Base-by-base conservation (phyloP, 306 rosid genomes). In the Carpinus viminea region DNA sequence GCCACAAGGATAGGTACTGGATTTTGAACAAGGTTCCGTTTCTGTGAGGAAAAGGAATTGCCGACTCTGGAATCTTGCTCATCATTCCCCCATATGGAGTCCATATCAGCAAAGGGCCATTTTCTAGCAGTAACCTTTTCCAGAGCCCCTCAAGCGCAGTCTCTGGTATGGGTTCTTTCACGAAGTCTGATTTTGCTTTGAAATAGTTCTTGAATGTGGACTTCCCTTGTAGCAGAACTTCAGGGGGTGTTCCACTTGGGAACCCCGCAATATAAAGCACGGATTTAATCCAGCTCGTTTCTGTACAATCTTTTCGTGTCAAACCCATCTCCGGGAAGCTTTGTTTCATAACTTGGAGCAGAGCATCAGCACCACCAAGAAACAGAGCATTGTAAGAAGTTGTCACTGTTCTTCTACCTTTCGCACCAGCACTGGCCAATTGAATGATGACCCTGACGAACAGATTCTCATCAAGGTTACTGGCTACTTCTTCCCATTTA, bases 311-410 rank as follows among this genome's bases (percentile, higher is more conserved):
- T 31, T 65, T 55, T 9, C 20, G 15, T 13, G 11, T 28, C 73
- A 76, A 65, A 76, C 79, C 74, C 60, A 76, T 65, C 66, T 76
- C 79, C 11, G 79, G 54, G 73, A 76, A 65, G 73, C 79, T 17
- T 12, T 31, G 9, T 18, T 65, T 12, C 64, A 76, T 52, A 5
- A 76, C 48, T 18, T 41, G 21, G 20, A 76, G 51, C 17, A 76
- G 64, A n/a, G 50, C 4, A 10, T 51, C 18, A 51, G 52, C 28
- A 2, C 17, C 48, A 12, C 79, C 79, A 55, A 55, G 61, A 55
- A n/a, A 55, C 61, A 55, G 1, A 18, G 26, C n/a, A 18, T n/a
- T 55, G 28, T 7, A 55, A 10, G 10, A n/a, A 18, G 61, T 55
- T n/a, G 21, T n/a, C n/a, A 21, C 28, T 7, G 61, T 8, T 17